Base-by-base conservation (phyloP, 2,329 filamentous ascomycete species). In the Phialophora expanda region DNA sequence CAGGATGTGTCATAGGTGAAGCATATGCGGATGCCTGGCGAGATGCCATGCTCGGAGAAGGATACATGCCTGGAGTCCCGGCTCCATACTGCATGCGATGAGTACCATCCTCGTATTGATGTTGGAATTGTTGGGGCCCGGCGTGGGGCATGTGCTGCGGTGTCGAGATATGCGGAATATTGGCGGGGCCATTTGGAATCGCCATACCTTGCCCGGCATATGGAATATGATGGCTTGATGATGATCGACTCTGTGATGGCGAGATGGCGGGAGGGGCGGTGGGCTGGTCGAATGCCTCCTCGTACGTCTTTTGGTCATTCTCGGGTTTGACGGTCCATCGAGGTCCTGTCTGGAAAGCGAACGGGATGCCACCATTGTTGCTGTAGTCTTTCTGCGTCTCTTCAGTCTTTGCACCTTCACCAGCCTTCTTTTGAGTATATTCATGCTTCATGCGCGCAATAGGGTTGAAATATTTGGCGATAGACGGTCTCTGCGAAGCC, bases 181-280 rank as follows among this genome's bases (percentile, higher is more conserved):
- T 86, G 64, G 89, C 89, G 2, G 85, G 86, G 17, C 87, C 87
- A 69, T 92, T 90, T 73, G 92, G 93, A 69, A 96, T 86, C 74
- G 96, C 92, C 75, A 90, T 91, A 28, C 96, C 81, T 74, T 95
- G 93, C 71, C 95, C 91, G 71, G 93, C 91, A 73, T 95, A 93
- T 41, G 91, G 84, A 70, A 92, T 84, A 66, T 90, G 90, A 4
- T 89, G 88, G 66, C 90, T 86, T 20, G 80, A 81, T 51, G 81
- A 78, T 67, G 82, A 79, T 53, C 87, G 86, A 44, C 87, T 79
- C 12, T 87, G 86, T 69, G 88, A 90, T 3, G 90, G 89, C 0
- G 90, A 90, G 20, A 89, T 86, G 56, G 89, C 82, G 0, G 89
- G 81, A 0, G 89, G 81, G 79, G 66, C 82, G 78, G 72, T 86